These are phyloP conservation scores for Penicillium frequentans DNA, from an alignment of 2,329 filamentous ascomycete species.

Conservation along the genomic window DNA sequence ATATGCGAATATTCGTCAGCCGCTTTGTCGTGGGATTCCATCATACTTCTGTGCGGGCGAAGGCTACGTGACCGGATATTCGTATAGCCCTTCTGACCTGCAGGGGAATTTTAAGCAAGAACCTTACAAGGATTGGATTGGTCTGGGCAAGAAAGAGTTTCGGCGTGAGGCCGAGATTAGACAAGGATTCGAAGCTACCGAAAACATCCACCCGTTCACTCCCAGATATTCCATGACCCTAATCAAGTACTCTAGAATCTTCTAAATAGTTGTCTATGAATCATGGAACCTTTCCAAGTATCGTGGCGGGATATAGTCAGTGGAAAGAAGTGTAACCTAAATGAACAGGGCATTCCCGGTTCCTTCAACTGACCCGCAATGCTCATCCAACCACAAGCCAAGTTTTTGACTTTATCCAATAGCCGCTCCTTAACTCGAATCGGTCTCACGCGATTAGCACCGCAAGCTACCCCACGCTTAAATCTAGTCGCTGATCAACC, in stretches of 20 bases:
- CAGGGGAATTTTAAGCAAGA: neutral
- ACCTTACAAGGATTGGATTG: neutral
- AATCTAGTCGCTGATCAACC: conserved; percentile 11
- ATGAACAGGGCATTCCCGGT: neutral
- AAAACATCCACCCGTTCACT: neutral
- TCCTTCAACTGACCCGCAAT: neutral
- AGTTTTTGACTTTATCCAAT: neutral
- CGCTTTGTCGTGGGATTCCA: conserved; percentile 6
- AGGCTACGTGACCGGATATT: conserved; percentile 7
- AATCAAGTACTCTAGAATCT: too few species aligned
- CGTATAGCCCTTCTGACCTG: conserved; percentile 5
- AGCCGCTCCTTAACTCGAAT: neutral
- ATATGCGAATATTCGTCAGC: conserved; percentile 3
- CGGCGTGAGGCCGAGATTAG: conserved; percentile 1
- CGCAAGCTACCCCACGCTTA: conserved; percentile 9
- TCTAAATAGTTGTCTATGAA: too few species aligned
- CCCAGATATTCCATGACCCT: neutral
- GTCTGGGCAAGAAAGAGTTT: neutral
- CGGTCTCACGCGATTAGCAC: conserved; percentile 3
- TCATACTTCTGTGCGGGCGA: conserved; percentile 1
- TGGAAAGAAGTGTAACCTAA: neutral
- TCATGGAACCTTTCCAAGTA: too few species aligned
- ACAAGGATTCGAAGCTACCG: neutral
- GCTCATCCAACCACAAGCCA: too few species aligned
- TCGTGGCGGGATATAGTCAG: too few species aligned